These are phyloP conservation scores for Kodamaea kakaduensis DNA, from an alignment of 805 yeast genomes.

Conservation along the genomic window DNA sequence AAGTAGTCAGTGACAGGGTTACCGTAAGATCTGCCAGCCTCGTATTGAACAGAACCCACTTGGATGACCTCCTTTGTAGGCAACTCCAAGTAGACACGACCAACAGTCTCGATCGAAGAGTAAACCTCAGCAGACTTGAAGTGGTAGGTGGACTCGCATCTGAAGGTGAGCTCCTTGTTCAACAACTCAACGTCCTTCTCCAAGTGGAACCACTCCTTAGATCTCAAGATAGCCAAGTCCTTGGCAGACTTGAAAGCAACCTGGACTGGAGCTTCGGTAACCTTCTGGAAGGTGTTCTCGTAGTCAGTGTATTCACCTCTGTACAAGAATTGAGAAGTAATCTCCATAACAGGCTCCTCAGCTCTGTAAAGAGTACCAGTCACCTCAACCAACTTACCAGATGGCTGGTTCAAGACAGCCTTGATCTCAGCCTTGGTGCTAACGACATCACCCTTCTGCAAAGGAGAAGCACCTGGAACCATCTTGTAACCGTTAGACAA, in stretches of 20 bases:
- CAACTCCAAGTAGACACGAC: conserved; percentile 81
- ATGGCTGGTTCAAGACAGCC: conserved; percentile 84
- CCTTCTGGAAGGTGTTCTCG: conserved; percentile 88
- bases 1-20: conserved; percentile 96
- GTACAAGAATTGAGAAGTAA: conserved; percentile 91
- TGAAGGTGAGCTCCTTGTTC: conserved; percentile 79
- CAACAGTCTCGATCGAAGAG: conserved; percentile 76
- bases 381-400: conserved; percentile 95
- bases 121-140: conserved; percentile 74
- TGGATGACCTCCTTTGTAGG: conserved; percentile 87
- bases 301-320: conserved; percentile 87
- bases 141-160: conserved; percentile 79
- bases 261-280: conserved; percentile 82
- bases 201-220: conserved; percentile 97
- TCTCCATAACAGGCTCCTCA: conserved; percentile 86
- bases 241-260: conserved; percentile 67
- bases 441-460: conserved; percentile 83
- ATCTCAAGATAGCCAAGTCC: conserved; percentile 88
- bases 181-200: conserved; percentile 66
- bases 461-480: conserved; percentile 87
- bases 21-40: conserved; percentile 91
- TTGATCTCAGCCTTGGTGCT: conserved; percentile 78
- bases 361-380: conserved; percentile 75
- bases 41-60: conserved; percentile 79
- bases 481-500: conserved; percentile 91